Evolutionary conservation across 192 early-diverging fungal species (phyloP).

Genomic region (Podila clonocystis): DNA sequence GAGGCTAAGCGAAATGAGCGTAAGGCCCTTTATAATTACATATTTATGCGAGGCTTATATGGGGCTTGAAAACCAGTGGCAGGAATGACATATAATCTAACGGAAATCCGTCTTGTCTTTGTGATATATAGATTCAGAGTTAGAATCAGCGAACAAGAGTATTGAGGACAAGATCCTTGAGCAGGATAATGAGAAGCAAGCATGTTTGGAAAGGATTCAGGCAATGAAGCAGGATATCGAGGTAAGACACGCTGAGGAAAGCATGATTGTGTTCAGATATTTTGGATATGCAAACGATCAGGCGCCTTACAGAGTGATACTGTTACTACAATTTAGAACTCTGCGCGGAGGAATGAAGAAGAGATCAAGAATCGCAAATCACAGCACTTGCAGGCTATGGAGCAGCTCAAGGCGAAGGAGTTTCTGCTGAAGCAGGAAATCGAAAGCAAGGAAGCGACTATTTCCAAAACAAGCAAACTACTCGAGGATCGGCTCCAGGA

Average conservation of each 20-base stretch:
- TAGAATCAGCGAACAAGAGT: not conserved
- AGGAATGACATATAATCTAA: not conserved
- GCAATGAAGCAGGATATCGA: not conserved
- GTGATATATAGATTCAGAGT: not conserved
- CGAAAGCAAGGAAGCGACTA: constrained; percentile 30
- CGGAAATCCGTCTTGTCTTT: not conserved
- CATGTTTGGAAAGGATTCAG: not conserved
- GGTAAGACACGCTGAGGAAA: not conserved
- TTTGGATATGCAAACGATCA: not conserved
- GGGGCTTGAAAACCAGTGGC: too few species aligned
- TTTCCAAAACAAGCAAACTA: constrained; percentile 35
- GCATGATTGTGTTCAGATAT: not conserved
- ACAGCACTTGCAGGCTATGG: constrained; percentile 44
- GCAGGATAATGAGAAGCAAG: not conserved
- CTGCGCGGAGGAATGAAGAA: constrained; percentile 52
- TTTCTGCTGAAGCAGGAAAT: constrained; percentile 45
- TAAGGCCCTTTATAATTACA: not conserved
- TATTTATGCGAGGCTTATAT: not conserved
- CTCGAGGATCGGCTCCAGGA: constrained; percentile 54
- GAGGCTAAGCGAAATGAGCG: not conserved
- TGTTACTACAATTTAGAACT: constrained; percentile 22
- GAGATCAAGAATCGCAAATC: constrained; percentile 23
- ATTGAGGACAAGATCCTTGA: not conserved
- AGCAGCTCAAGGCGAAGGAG: constrained; percentile 44
- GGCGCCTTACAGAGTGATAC: not conserved